phyloP scores from a whole-genome alignment of 2,329 filamentous ascomycete species.

The Samsoniella hepiali region DNA sequence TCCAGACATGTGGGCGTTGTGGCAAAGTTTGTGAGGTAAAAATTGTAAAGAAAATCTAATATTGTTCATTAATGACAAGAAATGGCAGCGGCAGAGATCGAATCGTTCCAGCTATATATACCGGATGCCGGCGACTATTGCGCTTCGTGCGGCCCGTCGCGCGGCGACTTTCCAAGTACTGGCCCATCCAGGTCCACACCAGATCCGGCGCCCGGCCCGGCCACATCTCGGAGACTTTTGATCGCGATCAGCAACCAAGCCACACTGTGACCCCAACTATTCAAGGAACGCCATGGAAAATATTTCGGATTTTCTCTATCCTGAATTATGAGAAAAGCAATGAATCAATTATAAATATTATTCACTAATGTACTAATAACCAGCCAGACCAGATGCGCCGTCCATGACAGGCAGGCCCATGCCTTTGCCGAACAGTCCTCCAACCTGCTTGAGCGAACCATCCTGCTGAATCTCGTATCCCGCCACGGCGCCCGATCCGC shows the following conservation, averaged over 20 bases:
- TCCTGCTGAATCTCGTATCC: constrained; percentile 22
- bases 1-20: not conserved
- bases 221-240: constrained; percentile 14
- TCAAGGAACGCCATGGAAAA: no score
- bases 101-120: not conserved
- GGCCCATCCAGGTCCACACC: not conserved
- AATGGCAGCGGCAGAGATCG: not conserved
- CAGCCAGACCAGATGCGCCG: constrained; percentile 21
- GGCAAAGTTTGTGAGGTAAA: not conserved
- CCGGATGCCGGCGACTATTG: constrained; percentile 9
- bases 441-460: constrained; percentile 23
- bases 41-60: not conserved
- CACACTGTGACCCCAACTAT: not conserved
- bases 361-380: constrained; percentile 2
- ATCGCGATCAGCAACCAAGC: not conserved
- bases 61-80: not conserved
- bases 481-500: constrained; percentile 23
- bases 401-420: constrained; percentile 14
- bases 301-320: no score
- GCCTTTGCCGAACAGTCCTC: constrained; percentile 23
- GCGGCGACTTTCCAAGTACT: not conserved
- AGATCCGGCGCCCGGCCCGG: not conserved
- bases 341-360: no score
- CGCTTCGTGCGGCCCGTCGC: not conserved
- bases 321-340: no score